Base-by-base conservation (phyloP, 768 basidiomycete species). In the Xerocomellus dryophilus region DNA sequence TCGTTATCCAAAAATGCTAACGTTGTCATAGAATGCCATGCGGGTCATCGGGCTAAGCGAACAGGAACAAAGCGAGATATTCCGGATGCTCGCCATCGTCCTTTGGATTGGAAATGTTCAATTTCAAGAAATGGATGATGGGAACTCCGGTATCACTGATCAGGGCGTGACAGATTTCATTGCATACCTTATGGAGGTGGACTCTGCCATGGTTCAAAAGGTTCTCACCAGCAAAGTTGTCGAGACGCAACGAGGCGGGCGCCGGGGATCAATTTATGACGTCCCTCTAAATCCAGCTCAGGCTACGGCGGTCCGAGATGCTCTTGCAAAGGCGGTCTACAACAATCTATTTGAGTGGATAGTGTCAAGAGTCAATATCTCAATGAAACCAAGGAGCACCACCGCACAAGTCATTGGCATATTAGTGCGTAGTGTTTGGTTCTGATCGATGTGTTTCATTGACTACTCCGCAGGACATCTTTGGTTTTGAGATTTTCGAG, bases 271-370 rank as follows among this genome's bases (percentile, higher is more conserved):
- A 0, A 80, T 98, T n/a, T 98, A 98, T 66, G 93, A 98, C 57
- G 96, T 98, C 1, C 97, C 95, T 12, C 72, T 93, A 31, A 99
- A 98, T 65, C 89, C 90, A 10, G 80, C 95, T 7, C 97, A 99
- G 69, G 97, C 97, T 3, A 74, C 74, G 1, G 82, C 95, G 1
- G 94, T 92, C 20, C 76, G 95, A 53, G 93, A 98, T 72, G 97
- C 97, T 1, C 76, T 99, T 36, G 77, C 96, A 5, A 96, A 98
- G 70, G 96, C 94, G 15, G 86, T 99, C 59, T 99, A 99, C 73
- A 98, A 95, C 74, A 98, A 98, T 70, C 75, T 98, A 4, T 98
- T 99, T 68, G 96, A 99, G 67, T 99, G 97, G 97, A 98, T 99
- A 62, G 97, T 99, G 40, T 90, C 91, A 15, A 84, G 93, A 56